These are phyloP conservation scores for Amniculicola lignicola DNA, from an alignment of 495 filamentous ascomycete species.

Conservation along the genomic window DNA sequence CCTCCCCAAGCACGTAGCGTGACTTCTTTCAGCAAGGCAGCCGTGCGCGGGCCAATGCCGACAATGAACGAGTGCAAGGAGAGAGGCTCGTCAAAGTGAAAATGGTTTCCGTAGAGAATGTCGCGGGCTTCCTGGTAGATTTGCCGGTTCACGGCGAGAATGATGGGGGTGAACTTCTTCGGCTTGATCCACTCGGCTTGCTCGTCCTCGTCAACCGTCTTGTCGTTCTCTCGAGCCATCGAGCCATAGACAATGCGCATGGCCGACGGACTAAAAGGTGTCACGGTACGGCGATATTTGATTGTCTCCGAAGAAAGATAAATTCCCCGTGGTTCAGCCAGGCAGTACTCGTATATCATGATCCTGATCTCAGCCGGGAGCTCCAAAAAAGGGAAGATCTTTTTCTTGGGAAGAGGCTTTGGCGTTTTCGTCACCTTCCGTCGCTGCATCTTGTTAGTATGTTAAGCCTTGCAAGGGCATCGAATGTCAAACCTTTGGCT, in stretches of 20 bases:
- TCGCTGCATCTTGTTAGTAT: conserved; percentile 8
- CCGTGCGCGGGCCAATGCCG: conserved; percentile 27
- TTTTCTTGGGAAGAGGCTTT: conserved; percentile 20
- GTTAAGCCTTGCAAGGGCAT: background rate
- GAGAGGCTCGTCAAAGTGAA: conserved; percentile 34
- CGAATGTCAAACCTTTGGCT: conserved; percentile 6
- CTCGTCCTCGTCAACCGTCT: background rate
- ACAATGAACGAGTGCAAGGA: conserved; percentile 37
- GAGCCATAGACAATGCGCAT: background rate
- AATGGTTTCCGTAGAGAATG: conserved; percentile 35
- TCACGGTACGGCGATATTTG: conserved; percentile 32
- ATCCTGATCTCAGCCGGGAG: conserved; percentile 38
- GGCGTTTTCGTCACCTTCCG: conserved; percentile 5
- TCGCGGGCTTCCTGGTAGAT: conserved; percentile 33
- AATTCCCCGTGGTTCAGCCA: conserved; percentile 27
- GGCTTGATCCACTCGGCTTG: background rate
- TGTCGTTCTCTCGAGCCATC: background rate
- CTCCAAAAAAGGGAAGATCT: conserved; percentile 34
- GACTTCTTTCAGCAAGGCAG: conserved; percentile 27
- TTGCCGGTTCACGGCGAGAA: conserved; percentile 36
- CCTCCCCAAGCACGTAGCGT: conserved; percentile 25
- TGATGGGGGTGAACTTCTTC: conserved; percentile 22
- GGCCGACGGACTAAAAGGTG: no score
- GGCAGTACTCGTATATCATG: conserved; percentile 33
- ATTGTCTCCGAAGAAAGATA: conserved; percentile 25